Conservation (phyloP, 306 rosid genomes). For the Rosa multiflora region DNA sequence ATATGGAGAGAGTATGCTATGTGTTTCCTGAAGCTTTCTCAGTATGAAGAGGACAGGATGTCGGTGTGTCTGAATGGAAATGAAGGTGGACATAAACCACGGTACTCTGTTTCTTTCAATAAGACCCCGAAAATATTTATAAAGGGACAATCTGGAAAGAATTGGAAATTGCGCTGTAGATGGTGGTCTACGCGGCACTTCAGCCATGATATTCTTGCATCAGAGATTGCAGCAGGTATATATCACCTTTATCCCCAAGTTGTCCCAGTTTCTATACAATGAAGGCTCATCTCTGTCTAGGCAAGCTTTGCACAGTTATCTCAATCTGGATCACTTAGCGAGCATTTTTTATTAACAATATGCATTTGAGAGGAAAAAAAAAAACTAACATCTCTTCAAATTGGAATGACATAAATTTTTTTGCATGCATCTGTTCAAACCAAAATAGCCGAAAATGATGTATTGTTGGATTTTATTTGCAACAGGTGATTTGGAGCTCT, state of each 20-base stretch:
- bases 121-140: conserved; percentile 52
- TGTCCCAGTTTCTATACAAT: background rate
- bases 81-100: conserved; percentile 25
- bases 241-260: background rate
- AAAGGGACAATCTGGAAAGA: conserved; percentile 41
- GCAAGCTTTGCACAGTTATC: background rate
- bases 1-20: conserved; percentile 63
- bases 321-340: background rate
- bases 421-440: background rate
- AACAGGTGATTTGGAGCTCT: conserved; percentile 67
- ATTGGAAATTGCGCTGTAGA: conserved; percentile 75
- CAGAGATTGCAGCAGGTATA: conserved; percentile 61
- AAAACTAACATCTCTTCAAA: background rate
- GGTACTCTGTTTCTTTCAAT: conserved; percentile 17
- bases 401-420: background rate
- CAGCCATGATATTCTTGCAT: conserved; percentile 35
- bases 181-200: conserved; percentile 78
- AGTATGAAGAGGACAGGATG: conserved; percentile 51
- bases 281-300: background rate
- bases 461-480: conserved; percentile 21
- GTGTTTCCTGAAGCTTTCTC: conserved; percentile 59
- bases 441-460: background rate
- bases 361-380: background rate
- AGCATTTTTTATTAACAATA: background rate
- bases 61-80: conserved; percentile 38